Evolutionary conservation across 352 stramenopile genomes (phyloP).

Genomic region (Phytopythium litorale): DNA sequence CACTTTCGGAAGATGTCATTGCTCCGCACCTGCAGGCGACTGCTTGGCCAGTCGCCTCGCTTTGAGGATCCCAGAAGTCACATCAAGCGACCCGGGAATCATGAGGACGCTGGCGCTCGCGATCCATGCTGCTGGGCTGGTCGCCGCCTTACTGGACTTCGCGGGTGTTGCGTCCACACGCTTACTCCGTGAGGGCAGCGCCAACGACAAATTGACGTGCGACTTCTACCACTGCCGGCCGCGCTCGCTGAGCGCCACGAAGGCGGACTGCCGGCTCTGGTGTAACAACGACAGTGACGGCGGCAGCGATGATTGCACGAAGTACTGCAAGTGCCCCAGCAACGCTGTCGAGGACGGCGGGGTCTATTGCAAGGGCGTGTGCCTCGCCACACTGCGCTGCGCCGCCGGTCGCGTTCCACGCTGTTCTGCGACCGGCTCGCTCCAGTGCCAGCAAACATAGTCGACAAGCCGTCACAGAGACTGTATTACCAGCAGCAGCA

Average conservation of each 20-base stretch:
- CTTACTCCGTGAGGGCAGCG: background rate
- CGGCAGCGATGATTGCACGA: background rate
- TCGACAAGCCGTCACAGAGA: no score
- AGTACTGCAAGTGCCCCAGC: constrained; percentile 5
- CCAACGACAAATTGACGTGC: background rate
- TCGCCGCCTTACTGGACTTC: background rate
- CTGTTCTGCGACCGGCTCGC: background rate
- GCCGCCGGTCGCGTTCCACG: background rate
- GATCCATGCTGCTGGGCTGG: background rate
- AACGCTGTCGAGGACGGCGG: constrained; percentile 3
- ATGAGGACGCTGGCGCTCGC: background rate
- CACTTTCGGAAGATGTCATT: no score
- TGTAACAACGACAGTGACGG: constrained; percentile 8
- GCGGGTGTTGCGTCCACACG: background rate
- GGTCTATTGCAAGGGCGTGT: constrained; percentile 8
- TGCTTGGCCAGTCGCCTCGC: no score
- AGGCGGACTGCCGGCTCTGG: constrained; percentile 8
- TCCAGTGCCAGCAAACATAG: constrained; percentile 1
- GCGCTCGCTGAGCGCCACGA: constrained; percentile 2
- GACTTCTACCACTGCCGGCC: constrained; percentile 9
- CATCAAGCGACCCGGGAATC: no score
- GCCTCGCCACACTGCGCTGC: constrained; percentile 4
- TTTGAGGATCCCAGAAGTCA: no score
- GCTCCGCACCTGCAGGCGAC: no score
- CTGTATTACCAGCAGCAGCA: background rate